Conservation (phyloP, 2,329 filamentous ascomycete species). For the Alternaria triticimaculans region DNA sequence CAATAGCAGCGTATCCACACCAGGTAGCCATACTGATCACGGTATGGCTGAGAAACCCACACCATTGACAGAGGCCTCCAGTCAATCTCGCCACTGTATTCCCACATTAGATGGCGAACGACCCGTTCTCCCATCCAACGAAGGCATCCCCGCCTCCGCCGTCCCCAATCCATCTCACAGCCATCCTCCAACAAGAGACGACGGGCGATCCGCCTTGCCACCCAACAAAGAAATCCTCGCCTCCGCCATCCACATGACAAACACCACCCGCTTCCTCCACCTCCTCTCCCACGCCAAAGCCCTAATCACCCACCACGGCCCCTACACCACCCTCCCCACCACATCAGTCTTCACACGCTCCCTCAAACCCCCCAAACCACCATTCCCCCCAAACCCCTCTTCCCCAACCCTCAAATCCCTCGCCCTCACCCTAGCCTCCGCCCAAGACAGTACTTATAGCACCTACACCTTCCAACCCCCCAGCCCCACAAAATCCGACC, state of each 20-base stretch:
- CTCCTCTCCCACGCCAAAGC: constrained; percentile 14
- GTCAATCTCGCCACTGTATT: background rate
- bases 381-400: background rate
- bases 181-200: background rate
- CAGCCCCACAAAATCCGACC: constrained; percentile 16
- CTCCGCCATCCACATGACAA: background rate
- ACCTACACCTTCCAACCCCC: constrained; percentile 15
- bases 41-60: background rate
- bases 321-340: constrained; percentile 12
- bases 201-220: background rate
- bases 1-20: rapidly evolving
- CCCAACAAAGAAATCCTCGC: background rate
- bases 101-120: background rate
- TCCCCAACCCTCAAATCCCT: constrained; percentile 6
- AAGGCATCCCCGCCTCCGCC: background rate
- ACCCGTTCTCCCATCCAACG: background rate
- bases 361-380: background rate
- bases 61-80: background rate
- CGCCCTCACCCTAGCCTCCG: constrained; percentile 22
- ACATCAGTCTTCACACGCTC: constrained; percentile 18
- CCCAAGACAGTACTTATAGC: constrained; percentile 19
- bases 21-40: background rate
- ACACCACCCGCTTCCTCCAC: constrained; percentile 14
- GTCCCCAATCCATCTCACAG: no score
- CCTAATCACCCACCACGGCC: constrained; percentile 12